Percentiles rank a stretch among this genome's conserved stretches.
Evolutionary conservation across 2,329 filamentous ascomycete genomes (phyloP).

Genomic region (Sporothrix humicola): DNA sequence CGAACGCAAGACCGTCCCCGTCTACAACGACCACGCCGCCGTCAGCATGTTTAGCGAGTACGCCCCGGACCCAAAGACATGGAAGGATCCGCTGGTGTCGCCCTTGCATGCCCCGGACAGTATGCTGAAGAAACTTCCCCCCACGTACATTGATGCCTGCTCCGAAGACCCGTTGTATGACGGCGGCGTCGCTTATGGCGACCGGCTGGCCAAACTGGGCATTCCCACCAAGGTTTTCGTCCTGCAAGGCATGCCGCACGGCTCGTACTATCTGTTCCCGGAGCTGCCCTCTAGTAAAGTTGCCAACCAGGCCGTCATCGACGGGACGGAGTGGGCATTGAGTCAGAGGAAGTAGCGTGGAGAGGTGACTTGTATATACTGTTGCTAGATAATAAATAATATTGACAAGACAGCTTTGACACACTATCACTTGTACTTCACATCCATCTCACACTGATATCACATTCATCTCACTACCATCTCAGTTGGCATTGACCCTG

Average conservation of each 20-base stretch:
- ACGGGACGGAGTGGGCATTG: background rate
- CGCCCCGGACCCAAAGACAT: background rate
- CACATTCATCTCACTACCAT: no score
- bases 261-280: background rate
- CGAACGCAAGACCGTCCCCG: background rate
- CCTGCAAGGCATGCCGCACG: constrained; percentile 3
- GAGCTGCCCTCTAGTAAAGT: background rate
- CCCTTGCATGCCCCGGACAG: background rate
- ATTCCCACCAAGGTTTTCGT: background rate
- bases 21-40: constrained; percentile 11
- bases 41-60: background rate
- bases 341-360: background rate
- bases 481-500: no score
- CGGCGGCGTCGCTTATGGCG: background rate
- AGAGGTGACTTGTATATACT: no score
- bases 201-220: background rate
- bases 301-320: background rate
- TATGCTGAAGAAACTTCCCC: background rate
- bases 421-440: no score
- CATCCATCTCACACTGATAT: no score
- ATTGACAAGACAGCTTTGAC: no score
- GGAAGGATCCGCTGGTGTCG: constrained; percentile 1
- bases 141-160: constrained; percentile 3
- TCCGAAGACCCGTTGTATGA: background rate
- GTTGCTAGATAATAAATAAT: no score